Evolutionary conservation across 2,329 filamentous ascomycete genomes (phyloP), one percentile per base, ranked within the genome.

Genomic region (Coniochaeta hoffmannii): DNA sequence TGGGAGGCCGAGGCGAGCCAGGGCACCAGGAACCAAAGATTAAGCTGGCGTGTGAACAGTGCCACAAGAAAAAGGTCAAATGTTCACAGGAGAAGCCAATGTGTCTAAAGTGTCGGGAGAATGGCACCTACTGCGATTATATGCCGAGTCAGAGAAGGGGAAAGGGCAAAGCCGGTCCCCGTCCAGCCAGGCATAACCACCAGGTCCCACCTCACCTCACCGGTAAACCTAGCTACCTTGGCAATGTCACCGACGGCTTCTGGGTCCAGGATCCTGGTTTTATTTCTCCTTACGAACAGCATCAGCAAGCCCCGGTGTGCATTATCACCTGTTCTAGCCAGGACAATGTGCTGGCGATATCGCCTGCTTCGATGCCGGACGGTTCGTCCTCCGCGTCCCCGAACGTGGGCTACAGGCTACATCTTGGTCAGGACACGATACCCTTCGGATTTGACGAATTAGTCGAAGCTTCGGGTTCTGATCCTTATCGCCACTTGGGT

Each of bases 41-140:
- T 19, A 46, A 22, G 41, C 15, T 8, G 22, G 80, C 78, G 17
- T 81, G 78, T 62, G 78, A 81, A 58, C 76, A 75, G 8, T 81
- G 78, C 65, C 80, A 80, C 63, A 65, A 78, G 19, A 78, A 78
- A 58, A 81, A 81, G 62, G 77, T 81, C 66, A 81, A 80, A 61
- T 81, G 78, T 65, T 78, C 75, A 58, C 81, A 81, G 60, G 69
- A 70, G 2, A 68, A 76, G n/a, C 78, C 78, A 1, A 73, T 80
- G 51, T 81, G 78, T 64, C 72, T 72, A n/a, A 71, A 78, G 38
- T 81, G 78, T 58, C 68, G 80, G 3, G 64, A 72, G 3, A 76
- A 73, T 44, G 78, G 78, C 8, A 71, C 74, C 38, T 69, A 77
- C 50, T 81, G 78, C 60, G 72, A 71, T 9, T 81, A 81, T 60